Percentiles rank a stretch among this genome's conserved stretches.
Evolutionary conservation across 352 stramenopile species (phyloP).

Genomic region (Aphanomyces invadans): DNA sequence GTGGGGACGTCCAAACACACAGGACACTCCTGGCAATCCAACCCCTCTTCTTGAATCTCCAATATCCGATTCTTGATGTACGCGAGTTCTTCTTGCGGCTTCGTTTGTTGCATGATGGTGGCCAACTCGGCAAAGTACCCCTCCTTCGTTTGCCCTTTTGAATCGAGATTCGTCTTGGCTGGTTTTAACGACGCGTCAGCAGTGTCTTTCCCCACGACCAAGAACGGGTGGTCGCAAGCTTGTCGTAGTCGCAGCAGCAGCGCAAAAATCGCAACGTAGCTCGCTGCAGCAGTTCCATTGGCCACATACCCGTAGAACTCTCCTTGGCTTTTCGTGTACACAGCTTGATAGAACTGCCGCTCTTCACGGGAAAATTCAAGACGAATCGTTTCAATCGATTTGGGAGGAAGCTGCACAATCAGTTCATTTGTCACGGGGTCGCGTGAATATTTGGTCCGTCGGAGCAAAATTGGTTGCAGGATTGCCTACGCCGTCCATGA

Average conservation of each 20-base stretch:
- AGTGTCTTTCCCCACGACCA: constrained; percentile 48
- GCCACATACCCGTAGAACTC: constrained; percentile 86
- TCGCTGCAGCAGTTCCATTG: constrained; percentile 57
- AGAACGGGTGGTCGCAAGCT: constrained; percentile 84
- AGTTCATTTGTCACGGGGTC: constrained; percentile 54
- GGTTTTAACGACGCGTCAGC: not conserved
- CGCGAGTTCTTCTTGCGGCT: not conserved
- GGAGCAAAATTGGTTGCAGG: constrained; percentile 67
- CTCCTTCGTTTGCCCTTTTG: constrained; percentile 3
- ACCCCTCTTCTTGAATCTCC: constrained; percentile 67
- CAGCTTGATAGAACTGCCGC: constrained; percentile 76
- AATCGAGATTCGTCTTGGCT: not conserved
- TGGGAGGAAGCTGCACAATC: constrained; percentile 59
- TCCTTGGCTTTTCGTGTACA: constrained; percentile 76
- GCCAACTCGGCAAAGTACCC: constrained; percentile 15
- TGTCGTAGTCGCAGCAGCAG: constrained; percentile 81
- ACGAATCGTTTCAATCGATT: constrained; percentile 54
- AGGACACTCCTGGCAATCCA: constrained; percentile 76
- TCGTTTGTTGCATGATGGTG: constrained; percentile 5
- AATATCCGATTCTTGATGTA: constrained; percentile 24
- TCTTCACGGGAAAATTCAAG: constrained; percentile 71
- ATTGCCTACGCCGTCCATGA: constrained; percentile 33
- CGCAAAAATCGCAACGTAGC: constrained; percentile 86
- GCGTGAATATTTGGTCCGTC: constrained; percentile 75
- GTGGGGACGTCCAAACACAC: constrained; percentile 73